Evolutionary conservation across 768 basidiomycete genomes (phyloP).

Genomic region (Lactarius pseudohatsudake): DNA sequence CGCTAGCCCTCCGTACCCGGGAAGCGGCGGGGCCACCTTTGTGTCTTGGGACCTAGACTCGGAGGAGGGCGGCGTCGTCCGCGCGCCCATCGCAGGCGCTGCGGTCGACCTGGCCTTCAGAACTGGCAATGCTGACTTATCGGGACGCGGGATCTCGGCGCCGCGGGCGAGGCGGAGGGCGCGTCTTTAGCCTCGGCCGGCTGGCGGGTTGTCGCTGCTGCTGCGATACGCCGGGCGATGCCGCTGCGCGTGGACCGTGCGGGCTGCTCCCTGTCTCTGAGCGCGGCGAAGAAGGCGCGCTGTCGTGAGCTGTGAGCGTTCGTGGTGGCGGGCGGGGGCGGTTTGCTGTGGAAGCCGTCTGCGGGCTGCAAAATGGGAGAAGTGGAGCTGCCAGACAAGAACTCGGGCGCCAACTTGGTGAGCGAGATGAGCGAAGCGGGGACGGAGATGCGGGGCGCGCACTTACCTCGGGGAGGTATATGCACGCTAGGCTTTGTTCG

Average conservation of each 20-base stretch:
- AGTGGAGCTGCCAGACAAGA: slow-evolving; percentile 26
- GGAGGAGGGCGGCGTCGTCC: background rate
- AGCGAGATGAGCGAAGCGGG: background rate
- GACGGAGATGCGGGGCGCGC: background rate
- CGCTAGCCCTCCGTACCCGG: background rate
- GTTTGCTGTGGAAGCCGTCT: slow-evolving; percentile 25
- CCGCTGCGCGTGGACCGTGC: slow-evolving; percentile 7
- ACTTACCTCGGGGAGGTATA: slow-evolving; percentile 25
- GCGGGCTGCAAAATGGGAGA: slow-evolving; percentile 24
- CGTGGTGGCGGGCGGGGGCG: background rate
- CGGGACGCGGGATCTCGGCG: slow-evolving; percentile 3
- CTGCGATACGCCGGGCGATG: slow-evolving; percentile 15
- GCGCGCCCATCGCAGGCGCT: background rate
- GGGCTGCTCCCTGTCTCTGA: slow-evolving; percentile 19
- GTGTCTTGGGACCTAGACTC: background rate
- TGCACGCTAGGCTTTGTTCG: slow-evolving; percentile 24
- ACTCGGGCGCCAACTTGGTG: slow-evolving; percentile 25
- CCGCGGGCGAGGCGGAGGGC: background rate
- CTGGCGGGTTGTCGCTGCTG: background rate
- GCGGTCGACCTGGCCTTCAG: slow-evolving; percentile 7
- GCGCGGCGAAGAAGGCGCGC: slow-evolving; percentile 21
- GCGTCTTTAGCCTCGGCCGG: background rate
- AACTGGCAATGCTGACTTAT: slow-evolving; percentile 16
- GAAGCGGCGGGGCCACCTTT: background rate
- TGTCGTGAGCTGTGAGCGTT: slow-evolving; percentile 14